Conservation (phyloP, 1,284 basidiomycete species). For the Kwoniella shivajii region DNA sequence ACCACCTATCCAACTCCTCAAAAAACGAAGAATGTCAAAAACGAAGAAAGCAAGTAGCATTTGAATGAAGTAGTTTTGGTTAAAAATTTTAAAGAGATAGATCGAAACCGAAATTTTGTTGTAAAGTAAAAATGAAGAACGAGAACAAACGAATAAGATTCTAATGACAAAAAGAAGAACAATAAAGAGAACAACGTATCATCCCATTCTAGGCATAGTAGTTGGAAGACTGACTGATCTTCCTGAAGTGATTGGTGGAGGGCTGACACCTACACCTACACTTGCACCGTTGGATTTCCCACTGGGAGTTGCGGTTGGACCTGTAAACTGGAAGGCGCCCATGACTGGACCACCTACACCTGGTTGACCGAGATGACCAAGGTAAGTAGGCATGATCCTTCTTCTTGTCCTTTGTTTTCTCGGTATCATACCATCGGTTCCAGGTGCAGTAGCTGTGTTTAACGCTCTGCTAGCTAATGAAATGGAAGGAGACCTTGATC, state of each 20-base stretch:
- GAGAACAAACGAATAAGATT: neutral
- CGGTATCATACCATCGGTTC: conserved; percentile 1
- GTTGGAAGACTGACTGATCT: conserved; percentile 12
- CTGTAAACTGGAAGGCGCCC: conserved; percentile 31
- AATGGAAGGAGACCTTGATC: conserved; percentile 48
- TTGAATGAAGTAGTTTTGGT: too few relatives aligned
- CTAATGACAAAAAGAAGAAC: neutral
- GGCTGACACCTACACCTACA: conserved; percentile 16
- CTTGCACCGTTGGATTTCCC: neutral
- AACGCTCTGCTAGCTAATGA: conserved; percentile 48
- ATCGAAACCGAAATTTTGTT: neutral
- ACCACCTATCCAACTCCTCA: too few relatives aligned
- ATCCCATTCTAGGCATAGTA: conserved; percentile 22
- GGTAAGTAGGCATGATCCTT: conserved; percentile 51
- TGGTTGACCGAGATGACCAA: conserved; percentile 47
- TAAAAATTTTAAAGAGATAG: neutral
- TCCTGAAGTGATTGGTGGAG: conserved; percentile 6
- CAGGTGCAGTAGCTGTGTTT: conserved; percentile 21
- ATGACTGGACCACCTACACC: conserved; percentile 46
- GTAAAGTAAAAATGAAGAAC: neutral
- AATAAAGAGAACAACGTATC: neutral
- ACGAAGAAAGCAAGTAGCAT: too few relatives aligned
- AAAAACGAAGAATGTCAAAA: too few relatives aligned
- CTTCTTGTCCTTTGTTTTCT: conserved; percentile 46
- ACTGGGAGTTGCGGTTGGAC: neutral